phyloP scores from a whole-genome alignment of 352 stramenopile species.

The Phytophthora hibernalis region DNA sequence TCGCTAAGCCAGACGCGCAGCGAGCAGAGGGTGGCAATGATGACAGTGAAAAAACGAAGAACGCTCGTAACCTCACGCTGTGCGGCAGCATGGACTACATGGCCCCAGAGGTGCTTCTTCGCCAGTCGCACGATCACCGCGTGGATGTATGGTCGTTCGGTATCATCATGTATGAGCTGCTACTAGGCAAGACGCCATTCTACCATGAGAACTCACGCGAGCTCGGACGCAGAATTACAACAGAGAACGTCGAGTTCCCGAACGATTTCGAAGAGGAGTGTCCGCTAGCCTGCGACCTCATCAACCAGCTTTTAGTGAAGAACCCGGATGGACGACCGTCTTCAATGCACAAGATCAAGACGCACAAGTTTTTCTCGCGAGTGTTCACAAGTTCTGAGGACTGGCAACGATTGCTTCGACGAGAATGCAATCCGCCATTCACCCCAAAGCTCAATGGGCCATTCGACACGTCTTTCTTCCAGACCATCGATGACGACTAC shows the following conservation, averaged over 20 bases:
- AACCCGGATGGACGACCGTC: constrained; percentile 46
- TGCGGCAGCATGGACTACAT: constrained; percentile 88
- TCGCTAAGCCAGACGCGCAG: constrained; percentile 68
- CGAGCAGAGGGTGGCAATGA: constrained; percentile 15
- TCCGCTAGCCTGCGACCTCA: constrained; percentile 58
- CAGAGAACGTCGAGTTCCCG: constrained; percentile 69
- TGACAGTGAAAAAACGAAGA: constrained; percentile 33
- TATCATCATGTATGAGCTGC: constrained; percentile 90
- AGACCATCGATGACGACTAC: constrained; percentile 58
- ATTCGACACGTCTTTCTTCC: constrained; percentile 81
- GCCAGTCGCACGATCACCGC: constrained; percentile 65
- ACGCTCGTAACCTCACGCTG: constrained; percentile 71
- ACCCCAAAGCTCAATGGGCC: constrained; percentile 62
- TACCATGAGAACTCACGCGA: constrained; percentile 84
- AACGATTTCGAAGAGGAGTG: constrained; percentile 68
- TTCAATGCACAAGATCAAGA: constrained; percentile 62
- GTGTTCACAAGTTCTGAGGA: constrained; percentile 39
- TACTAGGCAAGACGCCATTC: constrained; percentile 88
- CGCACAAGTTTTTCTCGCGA: constrained; percentile 63
- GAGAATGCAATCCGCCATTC: constrained; percentile 62
- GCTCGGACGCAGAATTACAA: constrained; percentile 78
- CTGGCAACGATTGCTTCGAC: constrained; percentile 55
- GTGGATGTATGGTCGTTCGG: constrained; percentile 87
- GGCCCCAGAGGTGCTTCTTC: constrained; percentile 77
- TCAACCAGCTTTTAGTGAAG: constrained; percentile 68